These are phyloP conservation scores for Polyplosphaeria fusca DNA, from an alignment of 495 filamentous ascomycete species.

Conservation along the genomic window DNA sequence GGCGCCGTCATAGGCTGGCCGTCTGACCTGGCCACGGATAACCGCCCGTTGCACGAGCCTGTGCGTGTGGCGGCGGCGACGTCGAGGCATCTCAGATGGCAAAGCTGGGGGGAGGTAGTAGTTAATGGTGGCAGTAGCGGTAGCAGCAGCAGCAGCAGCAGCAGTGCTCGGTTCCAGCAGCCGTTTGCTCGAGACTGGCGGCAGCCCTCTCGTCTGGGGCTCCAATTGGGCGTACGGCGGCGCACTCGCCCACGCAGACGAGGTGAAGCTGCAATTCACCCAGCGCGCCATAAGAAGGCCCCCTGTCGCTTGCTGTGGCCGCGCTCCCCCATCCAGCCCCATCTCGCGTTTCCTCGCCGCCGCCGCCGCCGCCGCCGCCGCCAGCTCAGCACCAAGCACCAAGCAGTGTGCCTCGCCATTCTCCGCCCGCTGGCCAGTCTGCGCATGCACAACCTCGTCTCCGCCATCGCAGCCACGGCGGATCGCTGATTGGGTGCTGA, in stretches of 20 bases:
- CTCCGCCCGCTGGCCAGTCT: neutral
- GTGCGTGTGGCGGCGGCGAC: slow-evolving; percentile 23
- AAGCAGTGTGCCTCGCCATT: neutral
- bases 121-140: neutral
- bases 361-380: neutral
- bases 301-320: slow-evolving; percentile 25
- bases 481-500: neutral
- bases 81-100: neutral
- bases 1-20: slow-evolving; percentile 15
- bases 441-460: too few species aligned
- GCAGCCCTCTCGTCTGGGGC: too few species aligned
- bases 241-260: slow-evolving; percentile 5
- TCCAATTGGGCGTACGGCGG: neutral
- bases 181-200: neutral
- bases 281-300: slow-evolving; percentile 11
- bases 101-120: neutral
- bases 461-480: neutral
- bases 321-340: neutral
- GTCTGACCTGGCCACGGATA: slow-evolving; percentile 1
- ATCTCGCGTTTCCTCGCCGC: neutral
- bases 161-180: neutral
- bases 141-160: neutral
- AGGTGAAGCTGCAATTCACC: slow-evolving; percentile 22
- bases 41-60: slow-evolving; percentile 22
- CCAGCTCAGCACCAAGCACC: neutral